These are phyloP conservation scores for Claviceps digitariae DNA, from an alignment of 2,329 filamentous ascomycete species.

Conservation along the genomic window DNA sequence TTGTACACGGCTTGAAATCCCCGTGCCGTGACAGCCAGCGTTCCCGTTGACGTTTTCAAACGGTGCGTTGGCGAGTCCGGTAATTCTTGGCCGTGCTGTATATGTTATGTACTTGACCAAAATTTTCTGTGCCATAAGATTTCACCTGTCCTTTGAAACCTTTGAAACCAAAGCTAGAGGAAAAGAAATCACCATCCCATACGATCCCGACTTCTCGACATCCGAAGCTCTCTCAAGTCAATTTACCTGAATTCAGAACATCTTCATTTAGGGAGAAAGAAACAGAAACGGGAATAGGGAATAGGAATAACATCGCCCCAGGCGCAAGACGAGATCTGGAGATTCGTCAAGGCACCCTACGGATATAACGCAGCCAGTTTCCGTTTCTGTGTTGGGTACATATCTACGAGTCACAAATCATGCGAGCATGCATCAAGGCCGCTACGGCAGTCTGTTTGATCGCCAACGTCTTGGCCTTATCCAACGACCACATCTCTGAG, in stretches of 20 bases:
- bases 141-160: slow-evolving; percentile 1
- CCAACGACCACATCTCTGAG: neutral
- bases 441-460: slow-evolving; percentile 2
- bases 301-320: no score
- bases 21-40: neutral
- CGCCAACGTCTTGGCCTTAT: neutral
- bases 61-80: neutral
- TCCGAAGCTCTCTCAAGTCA: neutral
- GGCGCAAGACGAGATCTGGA: neutral
- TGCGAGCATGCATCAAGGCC: neutral
- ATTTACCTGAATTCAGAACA: no score
- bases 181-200: neutral
- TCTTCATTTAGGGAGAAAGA: no score
- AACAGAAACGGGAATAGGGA: no score
- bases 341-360: neutral
- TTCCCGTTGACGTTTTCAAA: neutral
- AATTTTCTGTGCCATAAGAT: neutral
- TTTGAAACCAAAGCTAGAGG: neutral
- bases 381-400: neutral
- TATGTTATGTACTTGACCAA: neutral
- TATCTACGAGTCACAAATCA: neutral
- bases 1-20: neutral
- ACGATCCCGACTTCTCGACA: neutral
- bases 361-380: no score
- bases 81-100: neutral